These are phyloP conservation scores for Wickerhamiella parazyma DNA, from an alignment of 805 yeast species.

Conservation along the genomic window DNA sequence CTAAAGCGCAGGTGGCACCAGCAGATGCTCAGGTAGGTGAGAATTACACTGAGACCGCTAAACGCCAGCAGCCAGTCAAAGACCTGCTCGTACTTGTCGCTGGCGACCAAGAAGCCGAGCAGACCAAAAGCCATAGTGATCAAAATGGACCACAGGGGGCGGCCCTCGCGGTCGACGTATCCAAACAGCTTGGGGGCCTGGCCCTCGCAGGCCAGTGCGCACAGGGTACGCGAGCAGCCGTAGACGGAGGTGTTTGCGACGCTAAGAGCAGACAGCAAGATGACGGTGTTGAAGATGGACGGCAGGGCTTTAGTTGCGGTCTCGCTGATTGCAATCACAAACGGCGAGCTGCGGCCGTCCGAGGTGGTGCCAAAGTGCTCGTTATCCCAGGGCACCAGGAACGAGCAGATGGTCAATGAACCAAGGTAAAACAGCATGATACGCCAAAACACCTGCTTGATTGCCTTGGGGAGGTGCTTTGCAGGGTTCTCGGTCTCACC, in stretches of 20 bases:
- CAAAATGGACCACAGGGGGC: conserved; percentile 47
- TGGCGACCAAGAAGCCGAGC: conserved; percentile 44
- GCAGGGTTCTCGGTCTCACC: conserved; percentile 57
- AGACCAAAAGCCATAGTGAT: conserved; percentile 42
- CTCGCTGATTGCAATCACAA: conserved; percentile 53
- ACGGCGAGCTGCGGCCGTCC: conserved; percentile 63
- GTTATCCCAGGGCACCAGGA: conserved; percentile 48
- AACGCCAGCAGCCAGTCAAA: conserved; percentile 54
- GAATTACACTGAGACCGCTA: conserved; percentile 48
- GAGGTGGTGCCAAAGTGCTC: conserved; percentile 32
- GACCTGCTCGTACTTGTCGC: conserved; percentile 38
- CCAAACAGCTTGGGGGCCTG: conserved; percentile 45
- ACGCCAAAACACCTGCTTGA: conserved; percentile 66
- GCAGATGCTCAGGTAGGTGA: conserved; percentile 52
- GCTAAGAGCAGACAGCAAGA: conserved; percentile 50
- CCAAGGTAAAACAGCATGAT: conserved; percentile 49
- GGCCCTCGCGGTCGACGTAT: conserved; percentile 52
- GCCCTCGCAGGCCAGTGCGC: conserved; percentile 50
- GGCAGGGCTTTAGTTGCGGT: conserved; percentile 57
- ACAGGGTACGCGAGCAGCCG: conserved; percentile 53
- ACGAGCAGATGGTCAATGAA: conserved; percentile 40
- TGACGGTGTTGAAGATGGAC: conserved; percentile 52
- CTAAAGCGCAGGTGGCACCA: conserved; percentile 50
- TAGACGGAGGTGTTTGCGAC: conserved; percentile 65
- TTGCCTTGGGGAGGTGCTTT: conserved; percentile 47